phyloP scores from a whole-genome alignment of 2,329 filamentous ascomycete genomes.

The Cordyceps cateniannulata region DNA sequence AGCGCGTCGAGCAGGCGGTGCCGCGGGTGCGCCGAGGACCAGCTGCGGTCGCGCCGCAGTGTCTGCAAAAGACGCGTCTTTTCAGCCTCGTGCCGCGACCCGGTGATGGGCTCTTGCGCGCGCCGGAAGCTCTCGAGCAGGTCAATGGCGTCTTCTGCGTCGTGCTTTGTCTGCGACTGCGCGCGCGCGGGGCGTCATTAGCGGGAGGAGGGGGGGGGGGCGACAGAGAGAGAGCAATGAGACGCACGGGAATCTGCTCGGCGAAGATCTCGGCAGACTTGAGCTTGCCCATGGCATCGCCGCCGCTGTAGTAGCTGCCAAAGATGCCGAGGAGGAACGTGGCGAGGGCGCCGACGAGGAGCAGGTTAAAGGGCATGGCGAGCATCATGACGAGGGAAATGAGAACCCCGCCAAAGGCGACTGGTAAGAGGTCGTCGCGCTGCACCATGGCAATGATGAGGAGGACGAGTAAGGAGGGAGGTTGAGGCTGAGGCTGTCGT shows the following conservation, averaged over 20 bases:
- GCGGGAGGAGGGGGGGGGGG: too few relatives aligned
- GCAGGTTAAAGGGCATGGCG: slow-evolving; percentile 4
- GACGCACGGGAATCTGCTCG: slow-evolving; percentile 3
- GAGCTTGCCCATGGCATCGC: neutral
- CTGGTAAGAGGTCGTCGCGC: slow-evolving; percentile 3
- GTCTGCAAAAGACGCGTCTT: slow-evolving; percentile 1
- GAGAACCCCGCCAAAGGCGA: slow-evolving; percentile 4
- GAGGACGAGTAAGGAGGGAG: neutral
- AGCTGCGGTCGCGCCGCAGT: slow-evolving; percentile 14
- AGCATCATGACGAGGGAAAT: slow-evolving; percentile 7
- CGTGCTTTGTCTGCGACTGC: neutral
- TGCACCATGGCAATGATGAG: slow-evolving; percentile 5
- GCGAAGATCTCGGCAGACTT: slow-evolving; percentile 3
- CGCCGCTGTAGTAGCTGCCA: neutral
- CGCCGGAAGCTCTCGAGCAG: slow-evolving; percentile 2
- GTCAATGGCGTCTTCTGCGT: slow-evolving; percentile 6
- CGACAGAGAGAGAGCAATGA: neutral
- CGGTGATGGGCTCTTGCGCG: neutral
- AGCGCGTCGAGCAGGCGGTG: slow-evolving; percentile 35
- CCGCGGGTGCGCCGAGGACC: slow-evolving; percentile 31
- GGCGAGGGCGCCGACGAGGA: slow-evolving; percentile 1
- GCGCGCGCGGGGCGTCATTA: neutral
- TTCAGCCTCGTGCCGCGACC: slow-evolving; percentile 2
- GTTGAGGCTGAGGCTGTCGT: neutral
- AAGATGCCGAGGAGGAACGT: slow-evolving; percentile 1